Evolutionary conservation across 1,139 yeast genomes (phyloP).

Genomic region (Yamadazyma triangularis): DNA sequence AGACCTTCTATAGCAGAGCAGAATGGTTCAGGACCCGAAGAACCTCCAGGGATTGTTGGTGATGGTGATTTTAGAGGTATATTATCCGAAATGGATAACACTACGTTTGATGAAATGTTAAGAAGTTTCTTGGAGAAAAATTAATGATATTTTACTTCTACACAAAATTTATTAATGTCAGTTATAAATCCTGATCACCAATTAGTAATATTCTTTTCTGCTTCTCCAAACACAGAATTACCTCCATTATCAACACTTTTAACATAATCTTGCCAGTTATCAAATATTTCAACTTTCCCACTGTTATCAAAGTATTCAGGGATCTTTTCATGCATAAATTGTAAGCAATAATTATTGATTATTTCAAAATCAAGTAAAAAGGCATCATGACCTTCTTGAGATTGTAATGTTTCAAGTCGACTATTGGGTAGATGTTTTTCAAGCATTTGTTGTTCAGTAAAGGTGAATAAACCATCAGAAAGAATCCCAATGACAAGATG

Average conservation of each 20-base stretch:
- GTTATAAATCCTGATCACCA: slow-evolving; percentile 46
- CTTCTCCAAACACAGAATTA: slow-evolving; percentile 88
- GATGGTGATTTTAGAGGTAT: slow-evolving; percentile 1
- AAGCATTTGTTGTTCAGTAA: slow-evolving; percentile 81
- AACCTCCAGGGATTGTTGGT: background rate
- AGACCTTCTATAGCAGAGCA: background rate
- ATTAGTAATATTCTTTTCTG: slow-evolving; percentile 79
- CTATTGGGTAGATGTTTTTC: slow-evolving; percentile 75
- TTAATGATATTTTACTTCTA: background rate
- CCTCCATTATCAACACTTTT: slow-evolving; percentile 43
- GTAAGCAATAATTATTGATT: slow-evolving; percentile 66
- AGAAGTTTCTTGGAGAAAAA: slow-evolving; percentile 5
- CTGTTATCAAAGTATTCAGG: slow-evolving; percentile 48
- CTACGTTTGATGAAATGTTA: slow-evolving; percentile 2
- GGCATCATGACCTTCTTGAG: slow-evolving; percentile 99
- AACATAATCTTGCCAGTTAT: slow-evolving; percentile 46
- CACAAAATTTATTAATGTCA: background rate
- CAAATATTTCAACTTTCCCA: slow-evolving; percentile 48
- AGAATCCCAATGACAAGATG: slow-evolving; percentile 82
- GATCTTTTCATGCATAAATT: slow-evolving; percentile 56
- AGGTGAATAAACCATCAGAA: slow-evolving; percentile 90
- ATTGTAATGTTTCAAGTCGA: slow-evolving; percentile 62
- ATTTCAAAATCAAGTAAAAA: slow-evolving; percentile 83
- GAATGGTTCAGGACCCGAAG: background rate
- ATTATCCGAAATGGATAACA: background rate